Conservation (phyloP, 352 stramenopile species). For the Aphanomyces euteiches region DNA sequence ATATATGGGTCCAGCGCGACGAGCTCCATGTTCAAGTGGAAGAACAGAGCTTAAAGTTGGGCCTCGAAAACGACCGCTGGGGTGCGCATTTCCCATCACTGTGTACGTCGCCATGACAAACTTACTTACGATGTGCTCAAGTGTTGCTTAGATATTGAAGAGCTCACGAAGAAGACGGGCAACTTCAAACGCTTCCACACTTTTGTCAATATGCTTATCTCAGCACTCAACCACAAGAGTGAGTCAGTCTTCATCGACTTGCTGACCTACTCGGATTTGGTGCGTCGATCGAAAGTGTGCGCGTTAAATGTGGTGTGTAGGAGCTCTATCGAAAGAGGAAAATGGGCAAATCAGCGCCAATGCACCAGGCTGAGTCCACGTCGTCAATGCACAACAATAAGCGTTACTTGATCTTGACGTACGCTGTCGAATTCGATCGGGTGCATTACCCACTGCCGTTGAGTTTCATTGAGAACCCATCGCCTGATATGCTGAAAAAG, state of each 20-base stretch:
- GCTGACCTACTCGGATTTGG: conserved; percentile 84
- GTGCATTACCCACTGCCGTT: conserved; percentile 93
- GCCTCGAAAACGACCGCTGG: conserved; percentile 22
- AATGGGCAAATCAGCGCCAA: conserved; percentile 37
- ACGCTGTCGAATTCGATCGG: conserved; percentile 90
- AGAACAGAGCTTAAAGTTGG: conserved; percentile 35
- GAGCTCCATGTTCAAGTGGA: conserved; percentile 69
- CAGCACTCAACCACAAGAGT: conserved; percentile 63
- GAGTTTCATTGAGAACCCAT: conserved; percentile 56
- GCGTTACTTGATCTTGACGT: conserved; percentile 92
- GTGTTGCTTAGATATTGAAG: conserved; percentile 64
- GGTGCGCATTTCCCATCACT: conserved; percentile 48
- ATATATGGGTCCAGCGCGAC: conserved; percentile 51
- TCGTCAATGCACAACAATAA: conserved; percentile 43
- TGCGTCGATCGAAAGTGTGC: conserved; percentile 30
- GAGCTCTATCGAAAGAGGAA: conserved; percentile 77
- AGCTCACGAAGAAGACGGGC: conserved; percentile 90
- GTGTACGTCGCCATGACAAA: conserved; percentile 34
- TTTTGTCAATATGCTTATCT: conserved; percentile 91
- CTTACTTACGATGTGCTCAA: neutral
- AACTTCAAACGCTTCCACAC: conserved; percentile 91
- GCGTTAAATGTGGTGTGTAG: conserved; percentile 31
- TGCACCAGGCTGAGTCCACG: neutral
- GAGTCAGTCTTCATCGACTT: conserved; percentile 89
- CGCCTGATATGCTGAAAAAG: conserved; percentile 64